Evolutionary conservation across 345 rosid genomes (phyloP).

Genomic region (Acer negundo): DNA sequence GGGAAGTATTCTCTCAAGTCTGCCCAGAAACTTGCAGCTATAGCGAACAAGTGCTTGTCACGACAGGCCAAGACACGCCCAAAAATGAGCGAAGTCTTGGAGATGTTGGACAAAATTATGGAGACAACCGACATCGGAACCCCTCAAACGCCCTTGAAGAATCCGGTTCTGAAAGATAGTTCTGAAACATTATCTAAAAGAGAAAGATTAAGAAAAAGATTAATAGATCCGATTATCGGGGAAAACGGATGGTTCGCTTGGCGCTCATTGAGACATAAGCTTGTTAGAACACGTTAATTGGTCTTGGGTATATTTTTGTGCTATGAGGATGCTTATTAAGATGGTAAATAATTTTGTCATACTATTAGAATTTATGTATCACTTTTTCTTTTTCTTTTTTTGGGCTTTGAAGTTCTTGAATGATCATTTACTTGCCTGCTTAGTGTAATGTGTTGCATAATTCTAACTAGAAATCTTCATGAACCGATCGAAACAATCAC

Average conservation of each 20-base stretch:
- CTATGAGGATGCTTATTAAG: too few species aligned
- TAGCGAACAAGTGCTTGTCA: slow-evolving; percentile 78
- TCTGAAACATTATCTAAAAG: slow-evolving; percentile 43
- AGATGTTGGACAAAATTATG: slow-evolving; percentile 63
- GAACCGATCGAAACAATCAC: too few species aligned
- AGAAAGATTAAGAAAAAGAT: slow-evolving; percentile 49
- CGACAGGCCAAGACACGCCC: slow-evolving; percentile 70
- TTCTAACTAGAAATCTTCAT: too few species aligned
- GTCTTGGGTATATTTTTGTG: too few species aligned
- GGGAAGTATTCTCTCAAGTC: slow-evolving; percentile 67
- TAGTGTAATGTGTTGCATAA: too few species aligned
- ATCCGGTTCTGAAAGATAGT: slow-evolving; percentile 31
- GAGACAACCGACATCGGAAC: slow-evolving; percentile 45
- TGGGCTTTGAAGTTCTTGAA: too few species aligned
- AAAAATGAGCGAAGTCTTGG: slow-evolving; percentile 76
- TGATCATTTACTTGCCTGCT: too few species aligned
- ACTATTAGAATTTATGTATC: too few species aligned
- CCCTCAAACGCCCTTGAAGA: slow-evolving; percentile 37
- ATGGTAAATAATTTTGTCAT: too few species aligned
- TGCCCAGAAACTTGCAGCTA: slow-evolving; percentile 69
- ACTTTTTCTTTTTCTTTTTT: too few species aligned
- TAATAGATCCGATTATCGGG: slow-evolving; percentile 45
- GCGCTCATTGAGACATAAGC: slow-evolving; percentile 43
- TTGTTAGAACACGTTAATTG: too few species aligned
- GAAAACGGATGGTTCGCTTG: slow-evolving; percentile 55